Conservation (phyloP, 2,329 filamentous ascomycete genomes). For the Nakataea oryzae region DNA sequence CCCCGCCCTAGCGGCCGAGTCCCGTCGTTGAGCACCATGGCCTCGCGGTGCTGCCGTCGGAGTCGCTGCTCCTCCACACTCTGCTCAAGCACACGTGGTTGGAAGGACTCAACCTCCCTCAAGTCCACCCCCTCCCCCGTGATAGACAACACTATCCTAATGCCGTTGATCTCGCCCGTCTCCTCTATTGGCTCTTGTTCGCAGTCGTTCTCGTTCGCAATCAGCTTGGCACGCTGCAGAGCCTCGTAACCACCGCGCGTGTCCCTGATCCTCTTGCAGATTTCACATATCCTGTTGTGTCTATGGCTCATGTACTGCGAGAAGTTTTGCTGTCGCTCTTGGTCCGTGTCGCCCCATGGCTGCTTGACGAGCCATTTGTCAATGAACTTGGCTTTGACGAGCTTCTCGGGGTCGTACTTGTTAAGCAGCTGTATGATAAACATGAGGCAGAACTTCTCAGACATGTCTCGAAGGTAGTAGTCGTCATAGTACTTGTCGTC, state of each 20-base stretch:
- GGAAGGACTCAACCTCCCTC: slow-evolving; percentile 8
- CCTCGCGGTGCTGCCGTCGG: slow-evolving; percentile 68
- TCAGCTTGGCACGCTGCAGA: slow-evolving; percentile 37
- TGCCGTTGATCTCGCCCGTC: slow-evolving; percentile 10
- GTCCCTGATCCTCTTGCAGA: slow-evolving; percentile 36
- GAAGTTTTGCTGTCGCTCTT: slow-evolving; percentile 45
- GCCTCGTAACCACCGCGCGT: slow-evolving; percentile 40
- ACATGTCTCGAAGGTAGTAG: slow-evolving; percentile 50
- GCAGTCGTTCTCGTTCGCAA: slow-evolving; percentile 20
- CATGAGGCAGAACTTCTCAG: slow-evolving; percentile 49
- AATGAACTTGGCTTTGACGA: slow-evolving; percentile 55
- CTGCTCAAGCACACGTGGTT: slow-evolving; percentile 35
- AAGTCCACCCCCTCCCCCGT: slow-evolving; percentile 7
- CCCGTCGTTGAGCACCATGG: slow-evolving; percentile 86
- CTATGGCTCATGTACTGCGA: slow-evolving; percentile 35
- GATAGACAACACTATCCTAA: slow-evolving; percentile 23
- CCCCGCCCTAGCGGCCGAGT: slow-evolving; percentile 60
- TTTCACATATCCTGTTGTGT: slow-evolving; percentile 42
- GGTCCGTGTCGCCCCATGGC: slow-evolving; percentile 49
- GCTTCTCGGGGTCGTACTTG: slow-evolving; percentile 42
- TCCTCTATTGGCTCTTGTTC: slow-evolving; percentile 6
- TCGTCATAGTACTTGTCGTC: slow-evolving; percentile 50
- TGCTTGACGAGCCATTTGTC: slow-evolving; percentile 67
- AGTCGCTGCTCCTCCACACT: slow-evolving; percentile 60
- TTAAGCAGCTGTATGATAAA: slow-evolving; percentile 48